Evolutionary conservation across 106 monocot species (phyloP).

Genomic region (Dioscorea alata): DNA sequence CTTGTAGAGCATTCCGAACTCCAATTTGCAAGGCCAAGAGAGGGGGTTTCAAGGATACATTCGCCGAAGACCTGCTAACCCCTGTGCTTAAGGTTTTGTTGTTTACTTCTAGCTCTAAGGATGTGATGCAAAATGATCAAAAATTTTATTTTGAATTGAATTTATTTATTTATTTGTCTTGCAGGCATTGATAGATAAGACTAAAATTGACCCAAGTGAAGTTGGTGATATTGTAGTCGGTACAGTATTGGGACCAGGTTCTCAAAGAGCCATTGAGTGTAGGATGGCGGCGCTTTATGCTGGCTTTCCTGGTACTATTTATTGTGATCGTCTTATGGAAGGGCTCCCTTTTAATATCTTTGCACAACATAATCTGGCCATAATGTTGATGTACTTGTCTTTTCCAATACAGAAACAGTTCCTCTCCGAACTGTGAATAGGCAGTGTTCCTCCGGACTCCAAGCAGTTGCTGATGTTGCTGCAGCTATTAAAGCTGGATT

Average conservation of each 20-base stretch:
- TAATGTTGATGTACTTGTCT: not conserved
- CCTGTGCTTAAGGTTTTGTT: constrained; percentile 35
- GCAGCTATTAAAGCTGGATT: constrained; percentile 95
- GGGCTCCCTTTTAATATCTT: not conserved
- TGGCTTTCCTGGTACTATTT: constrained; percentile 62
- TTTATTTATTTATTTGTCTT: not conserved
- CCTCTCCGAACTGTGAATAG: constrained; percentile 91
- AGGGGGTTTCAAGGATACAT: constrained; percentile 47
- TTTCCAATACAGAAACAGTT: constrained; percentile 57
- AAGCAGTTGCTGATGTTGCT: constrained; percentile 97
- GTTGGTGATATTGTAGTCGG: constrained; percentile 76
- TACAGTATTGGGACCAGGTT: constrained; percentile 49
- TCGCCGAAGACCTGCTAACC: constrained; percentile 34
- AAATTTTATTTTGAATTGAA: not conserved
- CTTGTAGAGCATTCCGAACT: constrained; percentile 34
- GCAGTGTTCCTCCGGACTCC: constrained; percentile 95
- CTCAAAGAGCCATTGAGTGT: constrained; percentile 68
- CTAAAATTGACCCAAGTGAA: constrained; percentile 20
- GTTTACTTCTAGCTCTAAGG: not conserved
- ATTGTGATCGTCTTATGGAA: not conserved
- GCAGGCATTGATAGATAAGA: constrained; percentile 16
- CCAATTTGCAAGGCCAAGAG: constrained; percentile 41
- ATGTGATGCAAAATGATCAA: not conserved
- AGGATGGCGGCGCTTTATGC: constrained; percentile 79
- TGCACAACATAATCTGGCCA: not conserved